A percentile compares a stretch with the other conserved stretches of the same genome.
Evolutionary conservation across 169 alveolate genomes (phyloP).

Genomic region (Plasmodium relictum): DNA sequence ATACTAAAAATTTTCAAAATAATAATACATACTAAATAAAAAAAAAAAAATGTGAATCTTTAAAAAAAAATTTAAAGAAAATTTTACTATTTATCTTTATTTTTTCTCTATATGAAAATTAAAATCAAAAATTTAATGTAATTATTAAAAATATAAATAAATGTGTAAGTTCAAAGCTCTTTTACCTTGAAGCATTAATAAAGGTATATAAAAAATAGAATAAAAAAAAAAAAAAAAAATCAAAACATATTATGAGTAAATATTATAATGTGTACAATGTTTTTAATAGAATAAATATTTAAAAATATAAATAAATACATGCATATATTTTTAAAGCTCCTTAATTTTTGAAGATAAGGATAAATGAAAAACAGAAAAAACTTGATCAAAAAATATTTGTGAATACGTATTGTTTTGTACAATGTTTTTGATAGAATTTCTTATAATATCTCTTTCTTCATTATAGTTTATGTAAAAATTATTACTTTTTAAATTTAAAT

Average conservation of each 20-base stretch:
- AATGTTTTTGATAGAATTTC: slow-evolving; percentile 30
- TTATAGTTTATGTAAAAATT: slow-evolving; percentile 55
- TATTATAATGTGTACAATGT: not conserved
- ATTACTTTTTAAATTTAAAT: slow-evolving; percentile 41
- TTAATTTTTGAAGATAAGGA: slow-evolving; percentile 7
- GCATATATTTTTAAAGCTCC: not conserved
- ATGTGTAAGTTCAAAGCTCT: no score
- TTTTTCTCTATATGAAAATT: no score
- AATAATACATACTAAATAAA: no score
- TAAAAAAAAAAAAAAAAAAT: not conserved
- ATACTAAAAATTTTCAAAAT: no score
- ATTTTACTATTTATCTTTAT: no score
- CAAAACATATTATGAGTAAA: not conserved
- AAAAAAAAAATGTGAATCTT: no score
- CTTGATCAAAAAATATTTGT: slow-evolving; percentile 47
- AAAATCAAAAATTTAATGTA: no score
- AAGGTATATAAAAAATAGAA: no score
- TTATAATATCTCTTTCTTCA: slow-evolving; percentile 60
- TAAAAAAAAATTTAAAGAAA: no score
- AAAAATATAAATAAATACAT: not conserved
- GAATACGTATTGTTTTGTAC: slow-evolving; percentile 44
- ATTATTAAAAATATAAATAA: no score
- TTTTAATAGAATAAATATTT: not conserved
- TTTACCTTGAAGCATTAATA: no score
- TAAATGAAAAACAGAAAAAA: slow-evolving; percentile 59